These are phyloP conservation scores for Coix lacrymajobi DNA, from an alignment of 176 grass and related monocot genomes.

Conservation along the genomic window DNA sequence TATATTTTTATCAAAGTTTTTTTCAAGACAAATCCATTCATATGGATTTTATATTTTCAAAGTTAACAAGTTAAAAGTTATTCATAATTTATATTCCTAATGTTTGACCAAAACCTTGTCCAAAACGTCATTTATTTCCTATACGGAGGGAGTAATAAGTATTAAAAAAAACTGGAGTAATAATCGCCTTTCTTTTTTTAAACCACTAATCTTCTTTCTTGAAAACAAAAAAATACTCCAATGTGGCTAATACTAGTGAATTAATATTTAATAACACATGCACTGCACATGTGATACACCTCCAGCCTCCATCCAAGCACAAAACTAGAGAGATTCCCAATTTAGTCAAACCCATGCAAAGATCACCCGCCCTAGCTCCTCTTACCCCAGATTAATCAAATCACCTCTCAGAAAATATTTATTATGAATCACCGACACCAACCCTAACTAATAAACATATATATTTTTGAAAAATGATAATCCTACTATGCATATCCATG, in stretches of 20 bases:
- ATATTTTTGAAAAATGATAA: neutral
- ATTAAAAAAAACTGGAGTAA: no score
- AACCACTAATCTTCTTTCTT: no score
- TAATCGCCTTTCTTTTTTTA: neutral
- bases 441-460: neutral
- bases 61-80: no score
- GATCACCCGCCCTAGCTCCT: slow-evolving; percentile 8
- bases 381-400: neutral
- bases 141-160: no score
- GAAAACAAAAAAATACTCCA: neutral
- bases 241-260: neutral
- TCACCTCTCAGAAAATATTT: neutral
- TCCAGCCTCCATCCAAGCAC: neutral
- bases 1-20: no score
- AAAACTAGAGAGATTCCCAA: slow-evolving; percentile 27
- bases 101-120: no score
- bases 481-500: no score
- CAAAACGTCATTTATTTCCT: no score
- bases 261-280: neutral
- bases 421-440: neutral
- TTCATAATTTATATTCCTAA: no score
- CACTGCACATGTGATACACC: neutral
- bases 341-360: slow-evolving; percentile 48
- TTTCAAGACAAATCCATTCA: no score
- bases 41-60: no score